Evolutionary conservation across 2,329 filamentous ascomycete genomes (phyloP).

Genomic region (Penicillium sp.): DNA sequence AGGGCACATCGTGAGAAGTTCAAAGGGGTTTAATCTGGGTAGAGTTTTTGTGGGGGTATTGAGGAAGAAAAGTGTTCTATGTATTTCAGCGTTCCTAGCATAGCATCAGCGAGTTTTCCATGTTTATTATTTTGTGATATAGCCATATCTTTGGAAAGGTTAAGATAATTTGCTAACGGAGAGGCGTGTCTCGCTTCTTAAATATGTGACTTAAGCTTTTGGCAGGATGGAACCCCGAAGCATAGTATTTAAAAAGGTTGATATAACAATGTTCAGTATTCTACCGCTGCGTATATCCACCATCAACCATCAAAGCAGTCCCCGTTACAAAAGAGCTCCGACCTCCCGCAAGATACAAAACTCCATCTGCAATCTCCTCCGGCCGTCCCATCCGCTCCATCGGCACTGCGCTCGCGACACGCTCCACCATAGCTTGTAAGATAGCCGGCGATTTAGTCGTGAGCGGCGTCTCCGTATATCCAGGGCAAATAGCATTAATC

Average conservation of each 20-base stretch:
- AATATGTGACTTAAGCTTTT: too few species aligned
- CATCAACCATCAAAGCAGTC: constrained; percentile 28
- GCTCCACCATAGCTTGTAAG: constrained; percentile 37
- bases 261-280: too few species aligned
- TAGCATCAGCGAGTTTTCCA: background rate
- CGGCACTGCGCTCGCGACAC: constrained; percentile 24
- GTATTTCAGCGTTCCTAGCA: constrained; percentile 4
- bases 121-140: background rate
- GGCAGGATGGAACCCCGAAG: too few species aligned
- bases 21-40: constrained; percentile 17
- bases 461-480: constrained; percentile 77
- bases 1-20: constrained; percentile 20
- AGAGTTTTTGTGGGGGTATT: background rate
- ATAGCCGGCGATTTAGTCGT: constrained; percentile 36
- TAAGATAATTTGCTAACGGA: too few species aligned
- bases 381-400: constrained; percentile 28
- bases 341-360: constrained; percentile 28
- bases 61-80: background rate
- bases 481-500: constrained; percentile 85
- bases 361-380: constrained; percentile 30
- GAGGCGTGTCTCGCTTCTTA: too few species aligned
- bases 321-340: constrained; percentile 30
- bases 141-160: background rate
- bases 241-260: too few species aligned
- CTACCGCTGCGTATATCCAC: constrained; percentile 27